Percentiles rank a stretch among this genome's conserved stretches.
Conservation (phyloP, 1,139 yeast species). For the Geotrichum australiense region DNA sequence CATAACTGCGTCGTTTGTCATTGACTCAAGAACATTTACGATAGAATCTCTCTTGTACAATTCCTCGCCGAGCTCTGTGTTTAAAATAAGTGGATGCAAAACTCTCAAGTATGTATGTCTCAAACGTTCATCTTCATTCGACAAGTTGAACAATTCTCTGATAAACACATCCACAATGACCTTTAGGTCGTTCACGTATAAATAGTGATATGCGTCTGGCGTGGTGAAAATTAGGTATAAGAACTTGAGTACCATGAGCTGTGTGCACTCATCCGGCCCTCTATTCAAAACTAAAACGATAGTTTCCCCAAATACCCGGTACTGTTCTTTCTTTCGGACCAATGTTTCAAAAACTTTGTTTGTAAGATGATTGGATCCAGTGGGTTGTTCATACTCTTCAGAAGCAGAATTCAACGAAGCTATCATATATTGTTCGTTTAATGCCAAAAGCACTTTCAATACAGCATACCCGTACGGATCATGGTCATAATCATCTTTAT, state of each 20-base stretch:
- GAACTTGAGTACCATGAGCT: conserved; percentile 72
- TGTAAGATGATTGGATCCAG: conserved; percentile 7
- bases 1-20: conserved; percentile 28
- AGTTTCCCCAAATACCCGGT: conserved; percentile 48
- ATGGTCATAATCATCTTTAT: conserved; percentile 46
- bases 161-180: conserved; percentile 82
- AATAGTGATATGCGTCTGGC: conserved; percentile 54
- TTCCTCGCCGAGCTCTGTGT: conserved; percentile 43
- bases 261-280: conserved; percentile 63
- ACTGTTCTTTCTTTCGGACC: conserved; percentile 27
- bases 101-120: conserved; percentile 74
- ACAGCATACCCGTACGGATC: conserved; percentile 63
- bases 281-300: conserved; percentile 65
- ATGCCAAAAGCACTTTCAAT: conserved; percentile 62
- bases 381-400: neutral
- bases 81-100: conserved; percentile 59
- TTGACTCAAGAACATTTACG: conserved; percentile 43
- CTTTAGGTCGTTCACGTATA: conserved; percentile 77
- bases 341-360: conserved; percentile 33
- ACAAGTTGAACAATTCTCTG: conserved; percentile 65
- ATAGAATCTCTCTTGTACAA: conserved; percentile 55
- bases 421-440: conserved; percentile 82
- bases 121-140: conserved; percentile 54
- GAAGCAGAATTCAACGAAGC: conserved; percentile 36
- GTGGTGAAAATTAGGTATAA: conserved; percentile 69